A percentile compares a stretch with the other conserved stretches of the same genome.
phyloP scores from a whole-genome alignment of 805 yeast species.

The Barnettozyma pratensis region DNA sequence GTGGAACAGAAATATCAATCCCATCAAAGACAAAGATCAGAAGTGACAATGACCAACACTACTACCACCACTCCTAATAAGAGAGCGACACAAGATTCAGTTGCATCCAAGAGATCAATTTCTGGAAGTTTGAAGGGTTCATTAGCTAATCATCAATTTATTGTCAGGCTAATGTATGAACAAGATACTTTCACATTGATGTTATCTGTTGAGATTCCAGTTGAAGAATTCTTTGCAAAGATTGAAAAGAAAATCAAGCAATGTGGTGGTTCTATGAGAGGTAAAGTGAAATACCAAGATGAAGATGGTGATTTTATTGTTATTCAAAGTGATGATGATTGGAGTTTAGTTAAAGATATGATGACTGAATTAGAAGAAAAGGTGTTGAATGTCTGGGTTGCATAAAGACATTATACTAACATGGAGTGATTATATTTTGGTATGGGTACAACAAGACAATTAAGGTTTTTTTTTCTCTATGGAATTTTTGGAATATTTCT shows the following conservation, averaged over 20 bases:
- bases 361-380: slow-evolving; percentile 45
- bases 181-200: slow-evolving; percentile 58
- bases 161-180: slow-evolving; percentile 37
- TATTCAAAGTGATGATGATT: slow-evolving; percentile 81
- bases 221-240: slow-evolving; percentile 49
- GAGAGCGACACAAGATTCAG: slow-evolving; percentile 24
- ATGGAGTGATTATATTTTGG: neutral
- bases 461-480: neutral
- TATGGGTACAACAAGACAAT: neutral
- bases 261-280: slow-evolving; percentile 42
- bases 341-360: slow-evolving; percentile 79
- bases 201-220: slow-evolving; percentile 47
- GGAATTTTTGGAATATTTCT: neutral
- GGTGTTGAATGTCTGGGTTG: slow-evolving; percentile 38
- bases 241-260: slow-evolving; percentile 53
- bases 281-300: slow-evolving; percentile 75
- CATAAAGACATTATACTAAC: slow-evolving; percentile 9
- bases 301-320: slow-evolving; percentile 94
- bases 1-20: slow-evolving; percentile 6
- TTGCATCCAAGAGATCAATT: slow-evolving; percentile 30
- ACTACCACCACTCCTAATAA: slow-evolving; percentile 10
- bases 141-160: slow-evolving; percentile 32
- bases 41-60: slow-evolving; percentile 2
- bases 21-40: slow-evolving; percentile 26
- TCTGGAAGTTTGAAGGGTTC: slow-evolving; percentile 36